Percentiles rank a stretch among this genome's conserved stretches.
phyloP scores from a whole-genome alignment of 83 land plant genomes.

The Isoetes engelmannii region DNA sequence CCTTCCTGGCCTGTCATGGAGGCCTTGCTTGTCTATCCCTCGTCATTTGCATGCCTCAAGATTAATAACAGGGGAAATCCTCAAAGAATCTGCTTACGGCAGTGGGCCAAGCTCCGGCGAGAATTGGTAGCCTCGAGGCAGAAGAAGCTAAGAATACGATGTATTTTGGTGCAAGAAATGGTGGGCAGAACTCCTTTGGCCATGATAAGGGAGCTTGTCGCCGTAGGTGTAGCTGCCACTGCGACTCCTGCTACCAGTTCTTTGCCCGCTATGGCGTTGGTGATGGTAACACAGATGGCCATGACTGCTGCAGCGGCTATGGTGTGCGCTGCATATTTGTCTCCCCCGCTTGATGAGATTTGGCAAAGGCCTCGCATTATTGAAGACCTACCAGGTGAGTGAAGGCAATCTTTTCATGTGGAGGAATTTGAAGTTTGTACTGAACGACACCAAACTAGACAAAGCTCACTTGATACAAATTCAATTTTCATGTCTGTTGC shows the following conservation, averaged over 20 bases:
- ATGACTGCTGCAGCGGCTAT: slow-evolving; percentile 29
- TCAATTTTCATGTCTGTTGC: not conserved
- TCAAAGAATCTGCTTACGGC: too few species aligned
- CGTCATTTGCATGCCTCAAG: too few species aligned
- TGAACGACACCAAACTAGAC: too few species aligned
- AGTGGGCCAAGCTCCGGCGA: too few species aligned
- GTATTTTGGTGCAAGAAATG: too few species aligned
- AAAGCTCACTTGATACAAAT: not conserved
- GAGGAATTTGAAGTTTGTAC: not conserved
- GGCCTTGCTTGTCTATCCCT: too few species aligned
- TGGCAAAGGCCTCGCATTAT: not conserved
- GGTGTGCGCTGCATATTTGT: slow-evolving; percentile 28
- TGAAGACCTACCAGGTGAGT: not conserved
- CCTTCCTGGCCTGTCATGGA: too few species aligned
- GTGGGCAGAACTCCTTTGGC: not conserved
- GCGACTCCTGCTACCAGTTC: slow-evolving; percentile 13
- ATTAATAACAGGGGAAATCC: too few species aligned
- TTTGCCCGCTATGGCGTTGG: slow-evolving; percentile 9
- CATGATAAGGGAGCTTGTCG: slow-evolving; percentile 22
- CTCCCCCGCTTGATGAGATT: slow-evolving; percentile 19
- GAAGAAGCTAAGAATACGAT: too few species aligned
- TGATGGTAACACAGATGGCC: slow-evolving; percentile 26
- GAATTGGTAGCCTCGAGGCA: too few species aligned
- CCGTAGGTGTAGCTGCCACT: slow-evolving; percentile 22
- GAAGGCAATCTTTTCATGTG: not conserved